A percentile compares a stretch with the other conserved stretches of the same genome.
Conservation (phyloP, 495 filamentous ascomycete species). For the Pyrenula aspistea region DNA sequence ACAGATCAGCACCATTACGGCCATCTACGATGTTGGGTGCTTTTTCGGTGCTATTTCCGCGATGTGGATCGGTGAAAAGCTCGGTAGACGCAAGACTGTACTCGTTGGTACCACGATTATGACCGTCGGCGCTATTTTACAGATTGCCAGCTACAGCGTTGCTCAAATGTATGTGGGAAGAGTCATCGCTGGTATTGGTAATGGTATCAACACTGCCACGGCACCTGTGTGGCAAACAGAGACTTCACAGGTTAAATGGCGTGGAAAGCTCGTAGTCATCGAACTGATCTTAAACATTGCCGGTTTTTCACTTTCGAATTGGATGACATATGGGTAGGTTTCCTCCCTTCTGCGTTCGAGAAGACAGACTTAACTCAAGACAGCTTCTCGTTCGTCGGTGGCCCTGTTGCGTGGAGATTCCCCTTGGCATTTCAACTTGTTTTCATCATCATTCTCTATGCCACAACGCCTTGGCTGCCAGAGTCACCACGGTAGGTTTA, state of each 20-base stretch:
- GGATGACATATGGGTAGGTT: conserved; percentile 43
- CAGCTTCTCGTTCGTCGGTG: conserved; percentile 32
- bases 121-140: conserved; percentile 41
- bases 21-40: conserved; percentile 44
- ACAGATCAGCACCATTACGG: conserved; percentile 18
- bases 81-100: conserved; percentile 42
- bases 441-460: conserved; percentile 39
- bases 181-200: conserved; percentile 32
- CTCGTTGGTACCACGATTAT: conserved; percentile 39
- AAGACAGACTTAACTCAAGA: conserved; percentile 21
- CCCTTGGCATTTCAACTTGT: conserved; percentile 47
- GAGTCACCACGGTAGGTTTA: conserved; percentile 38
- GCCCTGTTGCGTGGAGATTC: conserved; percentile 37
- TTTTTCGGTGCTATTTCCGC: conserved; percentile 43
- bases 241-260: conserved; percentile 45
- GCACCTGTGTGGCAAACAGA: conserved; percentile 44
- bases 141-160: conserved; percentile 36
- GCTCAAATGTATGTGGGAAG: conserved; percentile 40
- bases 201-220: conserved; percentile 35
- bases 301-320: conserved; percentile 41
- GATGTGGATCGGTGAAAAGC: conserved; percentile 34
- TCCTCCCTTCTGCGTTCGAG: not conserved
- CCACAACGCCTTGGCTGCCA: conserved; percentile 35
- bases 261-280: conserved; percentile 52
- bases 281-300: conserved; percentile 54